Evolutionary conservation across 2,329 filamentous ascomycete species (phyloP).

Genomic region (Exophiala xenobiotica): DNA sequence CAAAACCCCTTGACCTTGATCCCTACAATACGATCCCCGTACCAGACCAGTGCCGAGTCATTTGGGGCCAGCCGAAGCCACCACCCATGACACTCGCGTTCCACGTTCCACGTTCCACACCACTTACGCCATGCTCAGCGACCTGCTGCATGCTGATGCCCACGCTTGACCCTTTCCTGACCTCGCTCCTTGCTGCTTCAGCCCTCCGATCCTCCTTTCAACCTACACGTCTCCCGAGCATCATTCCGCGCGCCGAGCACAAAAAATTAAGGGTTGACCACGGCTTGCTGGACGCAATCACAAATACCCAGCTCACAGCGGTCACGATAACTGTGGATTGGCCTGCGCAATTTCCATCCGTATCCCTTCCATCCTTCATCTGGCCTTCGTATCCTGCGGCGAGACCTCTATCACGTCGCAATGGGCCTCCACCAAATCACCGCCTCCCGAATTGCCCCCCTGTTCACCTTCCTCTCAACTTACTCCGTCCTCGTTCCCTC

Average conservation of each 20-base stretch:
- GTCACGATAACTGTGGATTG: not conserved
- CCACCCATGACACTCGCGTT: slow-evolving; percentile 5
- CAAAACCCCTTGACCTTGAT: not conserved
- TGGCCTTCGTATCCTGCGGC: not conserved
- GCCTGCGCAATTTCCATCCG: not conserved
- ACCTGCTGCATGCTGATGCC: slow-evolving; percentile 6
- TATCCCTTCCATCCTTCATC: slow-evolving; percentile 1
- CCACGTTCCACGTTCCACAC: slow-evolving; percentile 9
- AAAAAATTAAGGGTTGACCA: slow-evolving; percentile 6
- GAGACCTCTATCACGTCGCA: not conserved
- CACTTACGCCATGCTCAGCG: slow-evolving; percentile 7
- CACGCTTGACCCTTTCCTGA: slow-evolving; percentile 27
- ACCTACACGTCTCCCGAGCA: not conserved
- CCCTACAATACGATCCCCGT: not conserved
- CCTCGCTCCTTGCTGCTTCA: slow-evolving; percentile 27
- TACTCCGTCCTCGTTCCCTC: slow-evolving; percentile 24
- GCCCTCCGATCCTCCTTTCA: slow-evolving; percentile 1
- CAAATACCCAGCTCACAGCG: not conserved
- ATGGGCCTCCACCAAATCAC: slow-evolving; percentile 7
- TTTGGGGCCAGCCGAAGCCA: slow-evolving; percentile 1
- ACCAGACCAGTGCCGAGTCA: not conserved
- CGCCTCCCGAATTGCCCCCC: slow-evolving; percentile 17
- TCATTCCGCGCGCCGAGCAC: slow-evolving; percentile 3
- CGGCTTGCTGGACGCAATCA: not conserved
- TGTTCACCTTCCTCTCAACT: slow-evolving; percentile 22